phyloP scores from a whole-genome alignment of 2,329 filamentous ascomycete genomes.

The Pseudopyrenochaeta lycopersici region DNA sequence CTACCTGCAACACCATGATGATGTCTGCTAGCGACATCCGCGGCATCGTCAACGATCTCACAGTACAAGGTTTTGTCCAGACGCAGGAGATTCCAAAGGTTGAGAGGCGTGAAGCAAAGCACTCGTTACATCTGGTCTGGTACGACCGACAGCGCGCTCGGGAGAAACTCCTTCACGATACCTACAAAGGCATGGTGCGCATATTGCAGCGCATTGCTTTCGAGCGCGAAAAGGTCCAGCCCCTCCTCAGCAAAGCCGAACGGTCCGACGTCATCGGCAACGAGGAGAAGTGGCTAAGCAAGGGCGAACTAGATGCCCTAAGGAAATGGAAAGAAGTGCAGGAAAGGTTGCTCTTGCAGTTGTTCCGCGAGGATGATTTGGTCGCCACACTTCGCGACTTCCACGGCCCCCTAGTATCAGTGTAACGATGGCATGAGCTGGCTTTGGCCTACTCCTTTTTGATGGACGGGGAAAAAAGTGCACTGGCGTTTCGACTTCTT shows the following conservation, averaged over 20 bases:
- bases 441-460: background rate
- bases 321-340: constrained; percentile 69
- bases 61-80: constrained; percentile 85
- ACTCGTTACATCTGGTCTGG: constrained; percentile 91
- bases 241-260: constrained; percentile 81
- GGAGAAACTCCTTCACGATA: constrained; percentile 76
- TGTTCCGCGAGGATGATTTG: constrained; percentile 83
- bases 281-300: constrained; percentile 80
- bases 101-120: constrained; percentile 78
- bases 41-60: constrained; percentile 83
- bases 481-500: constrained; percentile 3
- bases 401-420: constrained; percentile 39
- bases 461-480: background rate
- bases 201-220: constrained; percentile 81
- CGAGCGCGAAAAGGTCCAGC: constrained; percentile 75
- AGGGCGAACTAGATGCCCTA: constrained; percentile 75
- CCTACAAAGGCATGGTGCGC: constrained; percentile 90
- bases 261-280: constrained; percentile 86
- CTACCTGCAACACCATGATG: constrained; percentile 79
- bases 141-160: constrained; percentile 80
- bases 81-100: constrained; percentile 95
- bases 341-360: constrained; percentile 78
- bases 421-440: constrained; percentile 14
- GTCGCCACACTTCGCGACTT: constrained; percentile 82
- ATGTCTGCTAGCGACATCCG: constrained; percentile 88